phyloP scores from a whole-genome alignment of 202 grass and related monocot species.

The Dendrocalamus latiflorus region DNA sequence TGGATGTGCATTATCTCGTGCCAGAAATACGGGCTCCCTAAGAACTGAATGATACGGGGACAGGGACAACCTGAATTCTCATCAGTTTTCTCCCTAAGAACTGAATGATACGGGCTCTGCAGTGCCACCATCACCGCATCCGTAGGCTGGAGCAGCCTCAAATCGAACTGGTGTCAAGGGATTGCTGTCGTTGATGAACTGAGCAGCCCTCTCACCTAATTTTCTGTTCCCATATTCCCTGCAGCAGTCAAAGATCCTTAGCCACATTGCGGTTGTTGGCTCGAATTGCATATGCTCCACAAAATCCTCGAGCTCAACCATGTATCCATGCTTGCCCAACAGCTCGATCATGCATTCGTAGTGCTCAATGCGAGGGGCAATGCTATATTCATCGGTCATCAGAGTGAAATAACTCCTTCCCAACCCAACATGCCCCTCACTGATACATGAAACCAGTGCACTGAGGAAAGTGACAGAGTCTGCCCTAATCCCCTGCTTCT shows the following conservation, averaged over 20 bases:
- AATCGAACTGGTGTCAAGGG: slow-evolving; percentile 58
- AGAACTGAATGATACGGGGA: no score
- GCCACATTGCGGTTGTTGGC: slow-evolving; percentile 76
- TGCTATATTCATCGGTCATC: slow-evolving; percentile 55
- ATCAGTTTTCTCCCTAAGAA: neutral
- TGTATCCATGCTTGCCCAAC: slow-evolving; percentile 57
- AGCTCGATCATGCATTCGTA: slow-evolving; percentile 79
- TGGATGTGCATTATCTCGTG: slow-evolving; percentile 54
- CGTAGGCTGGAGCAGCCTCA: neutral
- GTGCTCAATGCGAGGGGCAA: slow-evolving; percentile 49
- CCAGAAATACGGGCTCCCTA: slow-evolving; percentile 51
- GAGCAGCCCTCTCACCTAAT: slow-evolving; percentile 76
- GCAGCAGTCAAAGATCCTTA: slow-evolving; percentile 82
- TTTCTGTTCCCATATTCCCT: slow-evolving; percentile 60
- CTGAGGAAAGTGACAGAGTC: slow-evolving; percentile 69
- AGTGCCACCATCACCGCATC: neutral
- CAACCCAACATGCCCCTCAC: slow-evolving; percentile 60
- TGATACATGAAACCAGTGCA: slow-evolving; percentile 72
- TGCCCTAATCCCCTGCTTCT: slow-evolving; percentile 44
- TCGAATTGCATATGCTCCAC: slow-evolving; percentile 65
- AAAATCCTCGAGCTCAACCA: slow-evolving; percentile 80
- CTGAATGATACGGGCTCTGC: neutral
- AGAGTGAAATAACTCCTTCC: slow-evolving; percentile 53
- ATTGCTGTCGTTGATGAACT: slow-evolving; percentile 66
- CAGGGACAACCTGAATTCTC: slow-evolving; percentile 1